These are phyloP conservation scores for Aspergillus quadricinctus DNA, from an alignment of 2,329 filamentous ascomycete species.

Conservation along the genomic window DNA sequence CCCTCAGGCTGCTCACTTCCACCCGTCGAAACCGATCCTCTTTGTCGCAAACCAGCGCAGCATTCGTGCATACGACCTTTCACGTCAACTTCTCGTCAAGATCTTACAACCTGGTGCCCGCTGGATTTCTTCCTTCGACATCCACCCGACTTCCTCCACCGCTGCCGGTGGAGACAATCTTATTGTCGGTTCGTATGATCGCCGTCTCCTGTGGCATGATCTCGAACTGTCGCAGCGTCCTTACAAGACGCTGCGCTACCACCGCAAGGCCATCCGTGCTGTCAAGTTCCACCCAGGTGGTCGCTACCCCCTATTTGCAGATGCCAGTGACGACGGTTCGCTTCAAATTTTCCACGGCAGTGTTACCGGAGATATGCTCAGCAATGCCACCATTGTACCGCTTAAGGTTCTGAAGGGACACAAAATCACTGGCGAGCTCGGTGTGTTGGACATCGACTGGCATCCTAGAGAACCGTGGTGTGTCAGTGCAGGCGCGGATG, in stretches of 20 bases:
- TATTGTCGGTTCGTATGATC: constrained; percentile 91
- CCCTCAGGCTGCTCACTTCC: constrained; percentile 87
- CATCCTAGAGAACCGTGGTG: constrained; percentile 92
- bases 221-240: constrained; percentile 84
- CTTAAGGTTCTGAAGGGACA: constrained; percentile 92
- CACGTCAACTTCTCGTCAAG: constrained; percentile 86
- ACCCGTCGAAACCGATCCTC: constrained; percentile 86
- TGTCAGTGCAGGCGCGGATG: constrained; percentile 90
- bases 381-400: constrained; percentile 93
- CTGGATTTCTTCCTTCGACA: constrained; percentile 90
- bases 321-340: constrained; percentile 90
- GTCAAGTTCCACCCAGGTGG: constrained; percentile 79
- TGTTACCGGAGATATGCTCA: constrained; percentile 89
- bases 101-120: constrained; percentile 88
- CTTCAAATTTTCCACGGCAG: constrained; percentile 96
- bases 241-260: constrained; percentile 96
- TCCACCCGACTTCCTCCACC: constrained; percentile 84
- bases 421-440: constrained; percentile 76
- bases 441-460: constrained; percentile 94
- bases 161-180: constrained; percentile 91
- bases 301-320: constrained; percentile 81
- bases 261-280: constrained; percentile 82
- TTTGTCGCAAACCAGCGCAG: constrained; percentile 94
- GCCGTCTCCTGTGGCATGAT: constrained; percentile 93
- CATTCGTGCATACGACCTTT: constrained; percentile 90